These are phyloP conservation scores for Clarireedia sp. DNA, from an alignment of 2,329 filamentous ascomycete species.

Conservation along the genomic window DNA sequence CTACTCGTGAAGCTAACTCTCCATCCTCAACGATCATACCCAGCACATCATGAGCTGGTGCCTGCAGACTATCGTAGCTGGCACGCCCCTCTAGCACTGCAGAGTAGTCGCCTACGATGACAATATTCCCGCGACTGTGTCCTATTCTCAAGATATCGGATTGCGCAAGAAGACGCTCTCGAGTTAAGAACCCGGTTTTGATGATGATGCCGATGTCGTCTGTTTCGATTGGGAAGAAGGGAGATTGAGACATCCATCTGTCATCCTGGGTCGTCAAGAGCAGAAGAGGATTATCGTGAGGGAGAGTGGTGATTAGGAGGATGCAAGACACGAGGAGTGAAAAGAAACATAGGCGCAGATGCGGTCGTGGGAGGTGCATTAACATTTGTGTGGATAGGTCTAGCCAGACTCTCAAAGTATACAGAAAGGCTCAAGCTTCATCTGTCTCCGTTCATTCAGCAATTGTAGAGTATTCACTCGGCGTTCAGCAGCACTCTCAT, in stretches of 20 bases:
- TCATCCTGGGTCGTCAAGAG: not conserved
- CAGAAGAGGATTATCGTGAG: not conserved
- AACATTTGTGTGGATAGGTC: not conserved
- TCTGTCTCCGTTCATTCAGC: too few species aligned
- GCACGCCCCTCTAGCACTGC: not conserved
- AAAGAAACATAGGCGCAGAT: not conserved
- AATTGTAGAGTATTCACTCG: too few species aligned
- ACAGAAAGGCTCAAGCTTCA: too few species aligned
- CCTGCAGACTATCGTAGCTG: not conserved
- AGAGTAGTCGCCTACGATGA: not conserved
- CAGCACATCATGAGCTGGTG: not conserved
- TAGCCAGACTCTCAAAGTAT: too few species aligned
- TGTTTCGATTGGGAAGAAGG: not conserved
- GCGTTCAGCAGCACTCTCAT: too few species aligned
- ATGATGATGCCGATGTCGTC: not conserved
- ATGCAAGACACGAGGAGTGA: not conserved
- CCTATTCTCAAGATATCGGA: not conserved
- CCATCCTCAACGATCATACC: not conserved
- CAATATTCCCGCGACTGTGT: not conserved
- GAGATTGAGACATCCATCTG: not conserved
- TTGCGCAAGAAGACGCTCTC: not conserved
- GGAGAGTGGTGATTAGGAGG: not conserved
- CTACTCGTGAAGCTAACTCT: not conserved
- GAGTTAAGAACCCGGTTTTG: not conserved
- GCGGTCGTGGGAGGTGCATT: not conserved